phyloP scores from a whole-genome alignment of 1,139 yeast species.

The Taphrina populina region DNA sequence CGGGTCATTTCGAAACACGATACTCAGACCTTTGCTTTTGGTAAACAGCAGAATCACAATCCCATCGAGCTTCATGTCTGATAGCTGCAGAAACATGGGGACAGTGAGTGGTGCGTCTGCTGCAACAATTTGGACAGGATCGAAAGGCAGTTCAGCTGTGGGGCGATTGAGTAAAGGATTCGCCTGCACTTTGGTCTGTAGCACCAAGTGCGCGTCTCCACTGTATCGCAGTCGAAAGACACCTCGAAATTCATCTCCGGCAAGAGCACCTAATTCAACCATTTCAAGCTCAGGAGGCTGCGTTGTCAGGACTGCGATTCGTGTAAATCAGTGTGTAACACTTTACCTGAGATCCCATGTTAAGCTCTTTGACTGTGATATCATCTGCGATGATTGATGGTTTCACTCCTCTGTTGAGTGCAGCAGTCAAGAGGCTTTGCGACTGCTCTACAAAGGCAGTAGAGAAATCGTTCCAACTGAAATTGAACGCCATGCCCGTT shows the following conservation, averaged over 20 bases:
- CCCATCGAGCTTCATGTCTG: slow-evolving; percentile 72
- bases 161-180: slow-evolving; percentile 73
- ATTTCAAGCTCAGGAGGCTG: slow-evolving; percentile 76
- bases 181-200: slow-evolving; percentile 74
- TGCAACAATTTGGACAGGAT: slow-evolving; percentile 65
- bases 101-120: slow-evolving; percentile 70
- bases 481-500: slow-evolving; percentile 35
- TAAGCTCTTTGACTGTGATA: slow-evolving; percentile 68
- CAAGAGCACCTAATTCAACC: slow-evolving; percentile 81
- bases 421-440: slow-evolving; percentile 66
- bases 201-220: slow-evolving; percentile 77
- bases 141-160: slow-evolving; percentile 50
- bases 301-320: neutral
- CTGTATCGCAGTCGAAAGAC: slow-evolving; percentile 76
- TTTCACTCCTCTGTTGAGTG: slow-evolving; percentile 69
- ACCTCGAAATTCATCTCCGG: slow-evolving; percentile 75
- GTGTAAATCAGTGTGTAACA: neutral
- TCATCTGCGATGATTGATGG: slow-evolving; percentile 75
- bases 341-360: slow-evolving; percentile 61
- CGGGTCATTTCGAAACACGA: slow-evolving; percentile 87
- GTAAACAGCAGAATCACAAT: slow-evolving; percentile 82
- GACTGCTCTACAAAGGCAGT: slow-evolving; percentile 49
- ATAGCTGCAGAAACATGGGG: slow-evolving; percentile 72
- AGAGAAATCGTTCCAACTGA: slow-evolving; percentile 36
- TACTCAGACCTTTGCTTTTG: slow-evolving; percentile 75